phyloP scores from a whole-genome alignment of 1,139 yeast genomes.

The Lodderomyces elongisporus region DNA sequence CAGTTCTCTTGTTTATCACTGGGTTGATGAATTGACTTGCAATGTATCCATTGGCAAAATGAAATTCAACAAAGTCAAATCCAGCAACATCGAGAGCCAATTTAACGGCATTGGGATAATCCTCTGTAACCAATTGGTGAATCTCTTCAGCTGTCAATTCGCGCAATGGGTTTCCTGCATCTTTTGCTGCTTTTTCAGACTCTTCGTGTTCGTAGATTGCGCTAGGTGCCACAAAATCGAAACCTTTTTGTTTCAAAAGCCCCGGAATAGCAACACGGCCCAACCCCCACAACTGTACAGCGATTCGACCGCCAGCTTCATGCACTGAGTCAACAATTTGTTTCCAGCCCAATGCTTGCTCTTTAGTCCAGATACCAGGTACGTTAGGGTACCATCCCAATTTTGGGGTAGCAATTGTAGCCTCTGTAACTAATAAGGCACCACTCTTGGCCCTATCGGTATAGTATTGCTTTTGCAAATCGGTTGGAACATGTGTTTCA shows the following conservation, averaged over 20 bases:
- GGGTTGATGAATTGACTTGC: slow-evolving; percentile 52
- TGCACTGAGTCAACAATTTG: slow-evolving; percentile 31
- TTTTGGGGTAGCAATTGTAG: slow-evolving; percentile 25
- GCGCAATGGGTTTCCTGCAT: slow-evolving; percentile 30
- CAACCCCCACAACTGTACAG: slow-evolving; percentile 56
- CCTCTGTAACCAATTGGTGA: slow-evolving; percentile 28
- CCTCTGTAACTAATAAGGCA: slow-evolving; percentile 43
- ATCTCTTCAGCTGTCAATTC: slow-evolving; percentile 42
- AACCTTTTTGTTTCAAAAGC: slow-evolving; percentile 31
- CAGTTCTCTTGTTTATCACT: slow-evolving; percentile 49
- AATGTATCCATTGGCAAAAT: slow-evolving; percentile 65
- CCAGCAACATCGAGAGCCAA: slow-evolving; percentile 50
- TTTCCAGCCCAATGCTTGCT: slow-evolving; percentile 51
- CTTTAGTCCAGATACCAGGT: slow-evolving; percentile 54
- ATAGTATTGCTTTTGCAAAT: slow-evolving; percentile 46
- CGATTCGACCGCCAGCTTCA: slow-evolving; percentile 18
- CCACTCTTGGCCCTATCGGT: slow-evolving; percentile 50
- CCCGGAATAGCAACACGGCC: slow-evolving; percentile 52
- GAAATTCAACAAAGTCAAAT: slow-evolving; percentile 68
- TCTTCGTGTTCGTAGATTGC: slow-evolving; percentile 20
- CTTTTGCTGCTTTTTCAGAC: slow-evolving; percentile 24
- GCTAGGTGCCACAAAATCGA: slow-evolving; percentile 23
- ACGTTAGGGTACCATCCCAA: slow-evolving; percentile 37
- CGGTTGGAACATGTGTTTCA: slow-evolving; percentile 45
- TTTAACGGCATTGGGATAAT: slow-evolving; percentile 39